Percentiles rank a stretch among this genome's conserved stretches.
Conservation (phyloP, 495 filamentous ascomycete species). For the Neurospora sp. region DNA sequence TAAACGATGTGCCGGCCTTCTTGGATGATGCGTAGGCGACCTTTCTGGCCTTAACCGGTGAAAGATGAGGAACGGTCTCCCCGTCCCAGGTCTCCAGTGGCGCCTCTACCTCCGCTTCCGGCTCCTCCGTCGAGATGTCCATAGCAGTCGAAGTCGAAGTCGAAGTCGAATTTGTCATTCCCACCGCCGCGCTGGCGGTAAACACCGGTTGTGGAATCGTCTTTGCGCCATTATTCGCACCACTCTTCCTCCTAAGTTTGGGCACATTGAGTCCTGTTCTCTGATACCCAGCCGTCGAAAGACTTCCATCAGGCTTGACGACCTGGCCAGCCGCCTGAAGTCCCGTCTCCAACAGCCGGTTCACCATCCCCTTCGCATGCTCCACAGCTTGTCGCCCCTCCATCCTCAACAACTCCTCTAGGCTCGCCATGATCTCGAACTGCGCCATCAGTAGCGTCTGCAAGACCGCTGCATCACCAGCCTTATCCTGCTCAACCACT, state of each 20-base stretch:
- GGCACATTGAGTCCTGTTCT: constrained; percentile 37
- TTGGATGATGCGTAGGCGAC: not conserved
- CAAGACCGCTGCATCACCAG: constrained; percentile 62
- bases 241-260: not conserved
- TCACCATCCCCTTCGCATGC: constrained; percentile 68
- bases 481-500: constrained; percentile 77
- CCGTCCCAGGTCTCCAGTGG: not conserved
- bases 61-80: not conserved
- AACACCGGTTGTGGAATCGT: not conserved
- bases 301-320: constrained; percentile 78
- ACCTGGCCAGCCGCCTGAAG: constrained; percentile 63
- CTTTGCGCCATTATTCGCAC: not conserved
- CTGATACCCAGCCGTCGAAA: constrained; percentile 47
- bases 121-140: not conserved
- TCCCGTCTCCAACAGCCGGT: constrained; percentile 66
- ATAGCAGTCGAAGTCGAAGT: not conserved
- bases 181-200: not conserved
- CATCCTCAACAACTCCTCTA: constrained; percentile 72
- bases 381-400: constrained; percentile 71
- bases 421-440: constrained; percentile 76
- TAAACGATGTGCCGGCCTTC: constrained; percentile 13
- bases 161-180: not conserved
- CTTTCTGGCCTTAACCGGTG: not conserved
- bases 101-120: not conserved
- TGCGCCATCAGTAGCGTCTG: constrained; percentile 80